Evolutionary conservation across 805 yeast genomes (phyloP), one percentile per base, ranked within the genome.

Genomic region (Candida nitratophila): DNA sequence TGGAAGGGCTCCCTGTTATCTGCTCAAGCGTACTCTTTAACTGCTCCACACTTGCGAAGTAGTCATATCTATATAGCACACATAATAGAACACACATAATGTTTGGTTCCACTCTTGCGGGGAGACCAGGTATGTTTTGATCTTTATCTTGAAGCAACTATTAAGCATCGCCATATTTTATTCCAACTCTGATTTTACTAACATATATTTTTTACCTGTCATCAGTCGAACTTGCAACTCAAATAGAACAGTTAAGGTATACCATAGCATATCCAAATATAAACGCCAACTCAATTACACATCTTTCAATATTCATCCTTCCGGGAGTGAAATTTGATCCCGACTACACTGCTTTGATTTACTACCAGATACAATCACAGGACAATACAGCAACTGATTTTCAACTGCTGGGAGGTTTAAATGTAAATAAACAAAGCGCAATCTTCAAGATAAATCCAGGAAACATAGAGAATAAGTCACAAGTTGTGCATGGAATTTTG

Each of bases 261-360:
- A 82, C 83, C 3, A 71, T 85, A 40, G 71, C 66, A 31, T 76
- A 86, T 24, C 73, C 74, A 42, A 77, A 80, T 52, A 86, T 88
- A 0, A 68, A 83, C 8, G 74, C 57, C 4, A 56, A 54, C 16
- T 48, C 72, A 39, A 72, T 84, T 37, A 83, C 89, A 38, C 95
- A 88, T 59, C 71, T 93, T 34, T 85, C 96, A 1, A 69, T 93
- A 4, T 93, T 93, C 60, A 66, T 90, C 40, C 71, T 93, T 1
- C 99, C 99, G 0, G 86, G 87, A 49, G 76, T 85, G 4, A 79
- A 76, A 34, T 68, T 77, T 42, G 96, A 90, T 44, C 75, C 77
- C 1, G 75, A 75, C 39, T 83, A 71, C 53, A 79, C 91, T 1
- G 98, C 97, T 0, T 72, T 91, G 36, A 86, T 93, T 2, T 93